Conservation (phyloP, 2,329 filamentous ascomycete species). For the Pseudogymnoascus sp. region DNA sequence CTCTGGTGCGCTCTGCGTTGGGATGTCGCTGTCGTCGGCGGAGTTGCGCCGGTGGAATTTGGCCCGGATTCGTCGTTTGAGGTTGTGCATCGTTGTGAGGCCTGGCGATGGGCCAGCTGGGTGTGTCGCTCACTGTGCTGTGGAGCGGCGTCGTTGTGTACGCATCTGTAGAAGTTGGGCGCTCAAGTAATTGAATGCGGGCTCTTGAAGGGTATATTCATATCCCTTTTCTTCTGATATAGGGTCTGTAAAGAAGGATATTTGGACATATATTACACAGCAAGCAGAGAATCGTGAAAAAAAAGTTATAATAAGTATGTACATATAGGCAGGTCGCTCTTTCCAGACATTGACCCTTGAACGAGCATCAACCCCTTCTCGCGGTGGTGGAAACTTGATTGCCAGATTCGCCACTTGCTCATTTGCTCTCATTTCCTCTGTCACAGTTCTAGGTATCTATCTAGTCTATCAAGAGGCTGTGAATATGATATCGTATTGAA, state of each 20-base stretch:
- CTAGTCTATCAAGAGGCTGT: background rate
- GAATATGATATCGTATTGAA: background rate
- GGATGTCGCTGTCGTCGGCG: background rate
- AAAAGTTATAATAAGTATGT: slow-evolving; percentile 2
- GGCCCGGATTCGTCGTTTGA: background rate
- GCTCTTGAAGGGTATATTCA: background rate
- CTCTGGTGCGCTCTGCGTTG: background rate
- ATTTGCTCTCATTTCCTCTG: background rate
- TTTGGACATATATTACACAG: background rate
- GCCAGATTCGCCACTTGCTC: background rate
- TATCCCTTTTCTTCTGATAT: background rate
- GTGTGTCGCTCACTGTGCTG: background rate
- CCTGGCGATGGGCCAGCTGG: background rate
- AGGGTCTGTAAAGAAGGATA: background rate
- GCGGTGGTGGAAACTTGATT: background rate
- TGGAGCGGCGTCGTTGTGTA: background rate
- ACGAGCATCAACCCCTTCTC: background rate
- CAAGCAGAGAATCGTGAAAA: background rate
- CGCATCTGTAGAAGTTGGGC: background rate
- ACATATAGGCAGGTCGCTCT: background rate
- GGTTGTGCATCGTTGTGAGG: background rate
- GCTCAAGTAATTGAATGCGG: background rate
- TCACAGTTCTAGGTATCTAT: background rate
- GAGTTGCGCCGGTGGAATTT: background rate
- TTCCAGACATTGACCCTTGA: background rate